Evolutionary conservation across 192 early-diverging fungal genomes (phyloP).

Genomic region (Entophlyctis luteolus): DNA sequence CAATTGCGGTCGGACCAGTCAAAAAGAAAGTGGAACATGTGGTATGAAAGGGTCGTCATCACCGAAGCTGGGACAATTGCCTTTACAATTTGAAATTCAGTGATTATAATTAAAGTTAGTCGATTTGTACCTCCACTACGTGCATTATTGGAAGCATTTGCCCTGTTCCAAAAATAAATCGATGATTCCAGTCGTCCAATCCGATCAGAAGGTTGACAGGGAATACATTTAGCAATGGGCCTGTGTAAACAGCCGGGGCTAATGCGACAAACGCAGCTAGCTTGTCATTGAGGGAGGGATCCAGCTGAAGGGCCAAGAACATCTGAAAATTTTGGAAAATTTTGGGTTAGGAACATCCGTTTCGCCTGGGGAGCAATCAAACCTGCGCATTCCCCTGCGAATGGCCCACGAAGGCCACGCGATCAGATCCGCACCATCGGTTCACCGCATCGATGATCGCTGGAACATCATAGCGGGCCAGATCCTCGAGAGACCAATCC

Average conservation of each 20-base stretch:
- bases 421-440: not conserved
- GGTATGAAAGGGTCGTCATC: constrained; percentile 40
- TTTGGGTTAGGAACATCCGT: not conserved
- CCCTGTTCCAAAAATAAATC: constrained; percentile 26
- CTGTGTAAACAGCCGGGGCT: constrained; percentile 37
- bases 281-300: constrained; percentile 19
- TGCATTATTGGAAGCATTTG: constrained; percentile 46
- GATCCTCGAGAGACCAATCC: constrained; percentile 35
- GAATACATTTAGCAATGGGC: constrained; percentile 27
- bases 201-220: constrained; percentile 26
- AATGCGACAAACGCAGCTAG: constrained; percentile 30
- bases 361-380: not conserved
- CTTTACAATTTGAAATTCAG: no score
- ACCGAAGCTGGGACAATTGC: constrained; percentile 23
- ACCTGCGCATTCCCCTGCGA: constrained; percentile 42
- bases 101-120: no score
- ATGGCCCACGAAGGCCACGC: constrained; percentile 32
- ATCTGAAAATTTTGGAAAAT: constrained; percentile 13
- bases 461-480: constrained; percentile 34
- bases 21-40: constrained; percentile 51
- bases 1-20: constrained; percentile 45
- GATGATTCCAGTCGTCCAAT: not conserved
- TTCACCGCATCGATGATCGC: constrained; percentile 24
- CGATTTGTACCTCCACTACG: not conserved
- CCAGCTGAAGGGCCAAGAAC: constrained; percentile 27